Conservation (phyloP, 2,329 filamentous ascomycete genomes). For the Beauveria sp. region DNA sequence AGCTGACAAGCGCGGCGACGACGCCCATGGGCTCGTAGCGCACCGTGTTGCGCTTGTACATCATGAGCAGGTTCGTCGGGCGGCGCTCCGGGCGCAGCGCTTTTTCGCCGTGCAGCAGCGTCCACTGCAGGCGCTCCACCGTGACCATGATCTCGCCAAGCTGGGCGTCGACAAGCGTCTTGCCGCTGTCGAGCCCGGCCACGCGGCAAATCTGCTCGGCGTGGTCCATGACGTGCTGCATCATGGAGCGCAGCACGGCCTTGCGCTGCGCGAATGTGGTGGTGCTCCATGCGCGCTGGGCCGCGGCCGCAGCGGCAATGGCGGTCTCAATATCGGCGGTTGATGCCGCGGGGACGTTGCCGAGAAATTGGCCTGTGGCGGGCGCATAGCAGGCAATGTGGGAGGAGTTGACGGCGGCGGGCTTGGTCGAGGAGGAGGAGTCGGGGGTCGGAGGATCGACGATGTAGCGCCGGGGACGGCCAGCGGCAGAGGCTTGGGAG, state of each 20-base stretch:
- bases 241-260: constrained; percentile 70
- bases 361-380: constrained; percentile 78
- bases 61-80: constrained; percentile 87
- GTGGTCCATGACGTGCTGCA: constrained; percentile 79
- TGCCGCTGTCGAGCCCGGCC: constrained; percentile 87
- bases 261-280: constrained; percentile 73
- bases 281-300: constrained; percentile 68
- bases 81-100: constrained; percentile 64
- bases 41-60: constrained; percentile 89
- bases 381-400: constrained; percentile 82
- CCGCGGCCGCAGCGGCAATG: constrained; percentile 63
- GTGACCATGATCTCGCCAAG: constrained; percentile 94
- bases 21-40: constrained; percentile 88
- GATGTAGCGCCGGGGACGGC: constrained; percentile 46
- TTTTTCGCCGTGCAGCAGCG: constrained; percentile 79
- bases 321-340: constrained; percentile 70
- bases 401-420: constrained; percentile 54
- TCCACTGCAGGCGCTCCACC: constrained; percentile 90
- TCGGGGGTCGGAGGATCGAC: constrained; percentile 52
- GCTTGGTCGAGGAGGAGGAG: constrained; percentile 48
- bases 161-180: constrained; percentile 89
- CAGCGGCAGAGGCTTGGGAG: constrained; percentile 23
- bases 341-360: constrained; percentile 69
- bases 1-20: constrained; percentile 85
- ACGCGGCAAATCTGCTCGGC: constrained; percentile 79